Conservation (phyloP, 2,329 filamentous ascomycete species). For the Botrytis aclada region DNA sequence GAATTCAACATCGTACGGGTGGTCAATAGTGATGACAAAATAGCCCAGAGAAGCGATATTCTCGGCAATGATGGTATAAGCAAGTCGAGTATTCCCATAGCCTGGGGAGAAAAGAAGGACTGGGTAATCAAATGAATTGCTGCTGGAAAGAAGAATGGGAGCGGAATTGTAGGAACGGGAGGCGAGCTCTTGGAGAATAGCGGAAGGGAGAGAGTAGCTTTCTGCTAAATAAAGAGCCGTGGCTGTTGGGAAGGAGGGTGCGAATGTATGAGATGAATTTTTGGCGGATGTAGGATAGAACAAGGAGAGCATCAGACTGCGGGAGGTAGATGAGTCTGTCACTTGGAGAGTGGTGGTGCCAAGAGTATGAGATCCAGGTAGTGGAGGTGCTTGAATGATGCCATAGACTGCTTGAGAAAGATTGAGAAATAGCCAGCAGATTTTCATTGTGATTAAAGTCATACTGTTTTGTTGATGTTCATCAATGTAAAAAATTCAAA, state of each 20-base stretch:
- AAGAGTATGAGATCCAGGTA: slow-evolving; percentile 4
- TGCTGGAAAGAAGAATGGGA: neutral
- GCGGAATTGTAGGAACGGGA: slow-evolving; percentile 10
- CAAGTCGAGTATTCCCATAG: slow-evolving; percentile 33
- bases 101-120: slow-evolving; percentile 39
- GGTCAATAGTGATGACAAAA: slow-evolving; percentile 39
- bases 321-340: slow-evolving; percentile 9
- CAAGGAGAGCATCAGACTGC: slow-evolving; percentile 17
- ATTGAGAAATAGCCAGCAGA: slow-evolving; percentile 6
- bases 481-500: neutral
- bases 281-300: slow-evolving; percentile 18
- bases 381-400: slow-evolving; percentile 8
- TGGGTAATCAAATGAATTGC: slow-evolving; percentile 26
- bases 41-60: slow-evolving; percentile 39
- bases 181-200: neutral
- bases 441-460: neutral
- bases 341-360: slow-evolving; percentile 16
- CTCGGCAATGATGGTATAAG: slow-evolving; percentile 37
- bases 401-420: neutral
- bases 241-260: slow-evolving; percentile 1
- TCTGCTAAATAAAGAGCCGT: slow-evolving; percentile 12
- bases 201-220: slow-evolving; percentile 4
- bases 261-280: neutral
- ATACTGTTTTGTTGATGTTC: neutral
- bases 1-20: slow-evolving; percentile 39